A percentile compares a stretch with the other conserved stretches of the same genome.
Evolutionary conservation across 2,329 filamentous ascomycete species (phyloP).

Genomic region (Dryadomyces quercivorus): DNA sequence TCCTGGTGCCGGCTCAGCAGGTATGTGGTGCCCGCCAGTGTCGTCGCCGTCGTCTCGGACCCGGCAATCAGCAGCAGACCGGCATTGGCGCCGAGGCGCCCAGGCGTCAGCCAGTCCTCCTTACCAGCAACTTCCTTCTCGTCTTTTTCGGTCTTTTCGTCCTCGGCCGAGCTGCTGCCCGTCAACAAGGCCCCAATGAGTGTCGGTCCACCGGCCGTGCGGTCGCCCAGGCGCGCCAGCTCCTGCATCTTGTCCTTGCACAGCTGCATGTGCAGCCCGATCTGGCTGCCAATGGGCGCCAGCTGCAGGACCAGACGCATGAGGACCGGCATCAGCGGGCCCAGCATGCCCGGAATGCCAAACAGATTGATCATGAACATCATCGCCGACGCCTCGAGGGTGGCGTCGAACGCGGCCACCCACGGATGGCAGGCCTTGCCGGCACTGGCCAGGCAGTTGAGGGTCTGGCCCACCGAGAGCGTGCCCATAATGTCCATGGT

Average conservation of each 20-base stretch:
- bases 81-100: conserved; percentile 3
- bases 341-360: not conserved
- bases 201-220: not conserved
- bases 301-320: not conserved
- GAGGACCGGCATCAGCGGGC: not conserved
- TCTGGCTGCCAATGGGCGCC: not conserved
- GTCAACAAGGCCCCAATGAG: not conserved
- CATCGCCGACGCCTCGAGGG: not conserved
- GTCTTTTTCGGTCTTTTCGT: no score
- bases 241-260: not conserved
- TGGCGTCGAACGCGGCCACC: not conserved
- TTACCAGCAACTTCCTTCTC: not conserved
- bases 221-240: not conserved
- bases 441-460: not conserved
- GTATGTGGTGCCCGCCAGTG: conserved; percentile 9
- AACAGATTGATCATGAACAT: not conserved
- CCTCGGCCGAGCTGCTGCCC: no score
- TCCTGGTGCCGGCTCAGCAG: conserved; percentile 7
- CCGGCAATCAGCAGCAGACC: conserved; percentile 17
- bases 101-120: not conserved
- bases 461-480: not conserved
- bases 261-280: not conserved
- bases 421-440: not conserved
- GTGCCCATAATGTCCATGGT: not conserved
- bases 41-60: conserved; percentile 12